A percentile compares a stretch with the other conserved stretches of the same genome.
phyloP scores from a whole-genome alignment of 1,139 yeast genomes.

The Lodderomyces elongisporus region DNA sequence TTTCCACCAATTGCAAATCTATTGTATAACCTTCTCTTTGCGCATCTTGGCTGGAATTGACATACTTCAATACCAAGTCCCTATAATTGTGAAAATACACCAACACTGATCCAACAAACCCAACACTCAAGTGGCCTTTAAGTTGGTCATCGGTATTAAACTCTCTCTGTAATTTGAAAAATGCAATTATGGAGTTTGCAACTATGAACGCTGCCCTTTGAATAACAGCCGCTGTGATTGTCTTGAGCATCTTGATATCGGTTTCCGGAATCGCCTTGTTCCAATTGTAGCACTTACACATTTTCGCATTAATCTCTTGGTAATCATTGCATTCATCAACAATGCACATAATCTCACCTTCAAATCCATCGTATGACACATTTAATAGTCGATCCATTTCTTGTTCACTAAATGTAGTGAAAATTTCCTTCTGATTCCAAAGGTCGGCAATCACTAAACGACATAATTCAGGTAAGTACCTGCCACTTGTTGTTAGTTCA shows the following conservation, averaged over 20 bases:
- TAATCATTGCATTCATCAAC: constrained; percentile 28
- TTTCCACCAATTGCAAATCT: constrained; percentile 35
- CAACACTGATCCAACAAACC: constrained; percentile 44
- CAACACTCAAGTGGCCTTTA: constrained; percentile 25
- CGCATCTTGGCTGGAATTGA: constrained; percentile 29
- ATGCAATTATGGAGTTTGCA: constrained; percentile 32
- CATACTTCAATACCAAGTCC: constrained; percentile 22
- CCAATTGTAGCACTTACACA: constrained; percentile 24
- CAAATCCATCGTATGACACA: constrained; percentile 32
- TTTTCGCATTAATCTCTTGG: constrained; percentile 17
- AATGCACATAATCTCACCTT: constrained; percentile 36
- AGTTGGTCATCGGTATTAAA: constrained; percentile 23
- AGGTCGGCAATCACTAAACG: constrained; percentile 38
- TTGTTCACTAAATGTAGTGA: constrained; percentile 15
- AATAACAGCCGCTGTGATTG: constrained; percentile 26
- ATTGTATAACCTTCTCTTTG: constrained; percentile 24
- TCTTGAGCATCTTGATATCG: constrained; percentile 27
- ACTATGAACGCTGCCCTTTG: constrained; percentile 40
- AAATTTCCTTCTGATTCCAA: constrained; percentile 27
- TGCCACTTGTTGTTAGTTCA: constrained; percentile 51
- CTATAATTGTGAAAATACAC: constrained; percentile 34
- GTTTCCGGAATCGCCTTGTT: constrained; percentile 14
- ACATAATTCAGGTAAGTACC: constrained; percentile 52
- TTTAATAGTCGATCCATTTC: constrained; percentile 8
- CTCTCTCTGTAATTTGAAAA: constrained; percentile 28